Evolutionary conservation across 345 rosid genomes (phyloP), one percentile per base, ranked within the genome.

Genomic region (Gossypium anomalum): DNA sequence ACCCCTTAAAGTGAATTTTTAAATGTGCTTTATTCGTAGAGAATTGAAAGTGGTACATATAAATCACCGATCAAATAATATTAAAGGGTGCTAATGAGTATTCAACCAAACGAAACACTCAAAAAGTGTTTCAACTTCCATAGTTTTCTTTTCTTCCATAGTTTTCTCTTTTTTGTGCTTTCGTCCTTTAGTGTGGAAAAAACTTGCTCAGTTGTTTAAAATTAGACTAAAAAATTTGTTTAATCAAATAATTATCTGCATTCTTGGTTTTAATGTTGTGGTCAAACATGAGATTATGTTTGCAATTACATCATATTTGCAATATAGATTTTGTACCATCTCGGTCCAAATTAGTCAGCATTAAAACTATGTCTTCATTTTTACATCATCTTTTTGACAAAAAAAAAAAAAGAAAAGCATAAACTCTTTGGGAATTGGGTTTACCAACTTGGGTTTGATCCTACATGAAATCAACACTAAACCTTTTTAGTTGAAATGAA

Each of bases 201-300:
- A 45, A 25, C 67, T 22, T 73, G 58, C 59, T 27, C 48, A 47
- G 59, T 60, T 73, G 34, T 48, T 60, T 16, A 47, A 7, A 60
- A 22, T 23, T n/a, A 44, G 55, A 60, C 7, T 13, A 60, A 9
- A 17, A 49, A 43, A 25, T 57, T 43, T 41, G 41, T 59, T 57
- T 22, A 55, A 64, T 53, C 65, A 20, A 19, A 56, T 22, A 22
- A 15, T 58, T 43, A 58, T 71, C 63, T 55, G 47, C 13, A 34
- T 53, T 20, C 8, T 27, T 55, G 8, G 11, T 55, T 55, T 69
- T 29, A 9, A 43, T 59, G 44, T 23, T 45, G 68, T 17, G 49
- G 69, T 61, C 76, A 61, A 61, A 73, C 67, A 44, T 10, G 57
- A 59, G 68, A 59, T 48, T 34, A 55, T 43, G 70, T 70, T 62